Base-by-base conservation (phyloP, 2,329 filamentous ascomycete species). In the Colletotrichum higginsianum region DNA sequence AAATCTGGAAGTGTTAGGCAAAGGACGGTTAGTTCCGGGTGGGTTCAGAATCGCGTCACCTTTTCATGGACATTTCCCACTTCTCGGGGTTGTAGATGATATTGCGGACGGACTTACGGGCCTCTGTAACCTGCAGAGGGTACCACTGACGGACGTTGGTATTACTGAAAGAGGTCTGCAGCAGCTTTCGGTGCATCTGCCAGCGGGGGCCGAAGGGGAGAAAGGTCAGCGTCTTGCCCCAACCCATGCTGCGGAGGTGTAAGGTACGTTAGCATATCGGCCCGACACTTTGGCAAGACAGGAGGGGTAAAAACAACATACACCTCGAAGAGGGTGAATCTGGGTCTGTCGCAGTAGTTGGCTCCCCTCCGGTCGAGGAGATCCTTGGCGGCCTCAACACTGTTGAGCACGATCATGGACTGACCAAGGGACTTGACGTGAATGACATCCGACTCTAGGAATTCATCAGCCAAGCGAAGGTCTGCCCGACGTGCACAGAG, bases 181-280 rank as follows among this genome's bases (percentile, higher is more conserved):
- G 77, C 35, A 85, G 76, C 60, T 80, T 81, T 44, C 85, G 82
- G 71, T 86, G 85, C 67, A 83, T 74, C n/a, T 80, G 79, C 74
- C 85, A 86, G 40, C 75, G 75, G n/a, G 81, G 77, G 0, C 83
- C 83, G 79, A 81, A 84, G 66, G 77, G 79, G 1, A 86, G 76
- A 69, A 86, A 86, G 12, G 84, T 85, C 38, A 86, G 77, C 0
- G 85, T 86, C 50, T 82, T 81, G 23, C 80, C 78, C 85, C 85
- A 87, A 26, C 84, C 84, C 83, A 85, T 84, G 42, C 73, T 74
- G 26, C n/a, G 47, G 38, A 61, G 55, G 38, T 35, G 50, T 18
- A 61, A 55, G 30, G 11, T 70, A 40, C 58, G 42, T 72, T 47
- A 70, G 67, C 55, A 72, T 50, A 26, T 38, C 38, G 13, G 50